Base-by-base conservation (phyloP, 495 filamentous ascomycete species). In the Aspergillus bertholletiae region DNA sequence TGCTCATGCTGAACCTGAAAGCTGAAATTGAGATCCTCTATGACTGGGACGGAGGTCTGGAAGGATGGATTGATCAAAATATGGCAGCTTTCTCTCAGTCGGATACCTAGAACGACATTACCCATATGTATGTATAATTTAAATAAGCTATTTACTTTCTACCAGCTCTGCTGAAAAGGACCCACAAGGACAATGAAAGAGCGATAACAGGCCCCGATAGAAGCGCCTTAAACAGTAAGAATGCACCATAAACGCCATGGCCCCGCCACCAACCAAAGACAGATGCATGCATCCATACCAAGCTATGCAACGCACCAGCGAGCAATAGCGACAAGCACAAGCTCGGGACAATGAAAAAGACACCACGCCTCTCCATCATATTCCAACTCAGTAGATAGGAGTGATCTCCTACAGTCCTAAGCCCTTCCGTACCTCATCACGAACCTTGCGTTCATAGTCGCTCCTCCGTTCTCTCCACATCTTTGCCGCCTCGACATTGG, bases 401-500 rank as follows among this genome's bases (percentile, higher is more conserved):
- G n/a, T 5, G 8, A 48, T n/a, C 68, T n/a, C n/a, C n/a, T 56
- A 76, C 57, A 80, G 54, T 13, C 79, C 87, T 68, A 89, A 62
- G 37, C 82, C 83, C 71, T 79, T 84, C 66, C 83, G 74, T 13
- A 90, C 91, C 60, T 90, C 88, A 55, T 92, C 87, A 58, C 88
- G 80, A 18, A 97, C 92, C 71, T 82, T 86, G 71, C 80, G 76
- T 81, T 97, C 93, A 74, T 96, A 99, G 66, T 92, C 89, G 23
- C 63, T 64, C 61, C 90, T 82, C 60, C 85, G 73, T 60, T 97
- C 95, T 51, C 94, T 82, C 94, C 94, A 99, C 91, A 97, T 96
- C 80, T 95, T 90, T 49, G 95, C 94, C 22, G 94, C 94, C 78
- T 99, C 95, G 53, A 97, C 85, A 73, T 99, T 99, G 52, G 94